These are phyloP conservation scores for Epichloe brachyelytri DNA, from an alignment of 2,329 filamentous ascomycete genomes.

Conservation along the genomic window DNA sequence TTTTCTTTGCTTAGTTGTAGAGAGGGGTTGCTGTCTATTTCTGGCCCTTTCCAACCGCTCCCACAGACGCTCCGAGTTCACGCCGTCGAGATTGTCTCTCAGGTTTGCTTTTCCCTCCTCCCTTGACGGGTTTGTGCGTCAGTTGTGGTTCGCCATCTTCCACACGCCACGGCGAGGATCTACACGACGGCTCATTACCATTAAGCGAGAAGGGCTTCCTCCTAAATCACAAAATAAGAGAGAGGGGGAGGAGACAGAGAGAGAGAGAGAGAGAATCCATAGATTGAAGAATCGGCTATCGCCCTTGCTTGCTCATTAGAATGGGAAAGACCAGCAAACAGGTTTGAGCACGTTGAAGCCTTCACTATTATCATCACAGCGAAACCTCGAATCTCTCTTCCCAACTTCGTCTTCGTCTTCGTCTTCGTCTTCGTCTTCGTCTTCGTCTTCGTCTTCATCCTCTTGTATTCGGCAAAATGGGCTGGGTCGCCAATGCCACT, in stretches of 20 bases:
- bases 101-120: background rate
- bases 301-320: background rate
- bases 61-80: background rate
- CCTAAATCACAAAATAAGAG: too few relatives aligned
- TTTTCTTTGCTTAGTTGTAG: too few relatives aligned
- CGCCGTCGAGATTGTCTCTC: background rate
- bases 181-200: background rate
- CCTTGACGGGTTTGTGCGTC: background rate
- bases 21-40: background rate
- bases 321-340: background rate
- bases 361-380: background rate
- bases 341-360: background rate
- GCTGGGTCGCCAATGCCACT: conserved; percentile 37
- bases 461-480: conserved; percentile 22
- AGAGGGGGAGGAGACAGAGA: too few relatives aligned
- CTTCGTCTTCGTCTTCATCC: background rate
- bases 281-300: too few relatives aligned
- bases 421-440: background rate
- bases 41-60: background rate
- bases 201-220: background rate
- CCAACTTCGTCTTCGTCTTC: background rate
- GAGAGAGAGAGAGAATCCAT: too few relatives aligned
- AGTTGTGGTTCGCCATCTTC: background rate
- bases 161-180: background rate
- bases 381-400: background rate